Conservation (phyloP, 257 asterid species). For the Primulina tabacum region DNA sequence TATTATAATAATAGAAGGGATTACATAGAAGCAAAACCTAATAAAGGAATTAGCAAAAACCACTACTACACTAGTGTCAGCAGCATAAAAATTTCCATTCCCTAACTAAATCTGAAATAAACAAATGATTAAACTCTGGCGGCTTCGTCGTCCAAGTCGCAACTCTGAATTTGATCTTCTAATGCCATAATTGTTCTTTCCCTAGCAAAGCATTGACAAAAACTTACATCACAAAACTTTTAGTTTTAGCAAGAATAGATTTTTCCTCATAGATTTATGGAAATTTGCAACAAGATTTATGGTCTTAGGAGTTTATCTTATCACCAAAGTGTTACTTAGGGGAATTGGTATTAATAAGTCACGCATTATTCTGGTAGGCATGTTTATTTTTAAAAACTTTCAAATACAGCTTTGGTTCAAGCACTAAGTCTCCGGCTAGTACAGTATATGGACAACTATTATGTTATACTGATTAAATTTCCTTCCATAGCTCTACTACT, state of each 20-base stretch:
- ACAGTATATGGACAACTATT: conserved; percentile 1
- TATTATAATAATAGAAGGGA: too few species aligned
- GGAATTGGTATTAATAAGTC: conserved; percentile 1
- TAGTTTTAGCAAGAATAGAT: background rate
- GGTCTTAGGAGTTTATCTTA: background rate
- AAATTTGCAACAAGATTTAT: background rate
- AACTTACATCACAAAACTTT: background rate
- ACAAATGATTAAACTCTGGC: too few species aligned
- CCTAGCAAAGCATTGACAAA: background rate
- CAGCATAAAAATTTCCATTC: too few species aligned
- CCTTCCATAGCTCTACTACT: conserved; percentile 2
- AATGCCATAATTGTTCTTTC: background rate
- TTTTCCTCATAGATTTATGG: background rate
- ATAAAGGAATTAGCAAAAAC: too few species aligned
- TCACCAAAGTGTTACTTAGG: background rate
- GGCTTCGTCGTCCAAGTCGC: too few species aligned
- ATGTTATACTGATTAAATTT: background rate
- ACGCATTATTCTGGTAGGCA: background rate
- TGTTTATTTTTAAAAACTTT: conserved; percentile 3
- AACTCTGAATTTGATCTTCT: too few species aligned
- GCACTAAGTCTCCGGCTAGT: conserved; percentile 2
- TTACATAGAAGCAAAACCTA: too few species aligned
- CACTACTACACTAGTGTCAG: too few species aligned
- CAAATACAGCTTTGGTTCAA: conserved; percentile 1
- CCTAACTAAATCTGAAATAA: too few species aligned